Conservation (phyloP, 2,329 filamentous ascomycete species). For the Setomelanomma holmii region DNA sequence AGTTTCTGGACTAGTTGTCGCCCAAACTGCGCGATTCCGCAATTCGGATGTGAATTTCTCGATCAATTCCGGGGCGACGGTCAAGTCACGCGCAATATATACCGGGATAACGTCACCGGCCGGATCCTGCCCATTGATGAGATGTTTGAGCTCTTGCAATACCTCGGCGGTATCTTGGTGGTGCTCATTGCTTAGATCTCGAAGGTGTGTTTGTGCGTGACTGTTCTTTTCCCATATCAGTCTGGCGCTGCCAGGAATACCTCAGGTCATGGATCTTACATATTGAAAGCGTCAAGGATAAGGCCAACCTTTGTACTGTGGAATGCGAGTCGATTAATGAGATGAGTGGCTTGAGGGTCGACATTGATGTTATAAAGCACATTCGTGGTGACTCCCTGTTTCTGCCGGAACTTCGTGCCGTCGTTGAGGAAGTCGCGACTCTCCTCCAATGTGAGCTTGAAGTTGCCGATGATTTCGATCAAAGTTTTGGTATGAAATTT, state of each 20-base stretch:
- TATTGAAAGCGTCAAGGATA: conserved; percentile 17
- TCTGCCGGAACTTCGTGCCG: conserved; percentile 13
- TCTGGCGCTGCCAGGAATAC: too few species aligned
- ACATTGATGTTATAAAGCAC: conserved; percentile 22
- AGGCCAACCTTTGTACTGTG: conserved; percentile 21
- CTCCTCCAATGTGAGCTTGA: conserved; percentile 15
- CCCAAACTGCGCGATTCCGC: neutral
- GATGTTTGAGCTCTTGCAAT: conserved; percentile 15
- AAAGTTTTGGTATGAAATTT: conserved; percentile 10
- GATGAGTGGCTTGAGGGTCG: conserved; percentile 10
- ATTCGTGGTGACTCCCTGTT: conserved; percentile 16
- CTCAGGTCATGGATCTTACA: too few species aligned
- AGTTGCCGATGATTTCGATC: conserved; percentile 23
- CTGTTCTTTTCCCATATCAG: too few species aligned
- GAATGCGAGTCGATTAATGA: conserved; percentile 16
- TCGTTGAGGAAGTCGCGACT: conserved; percentile 18
- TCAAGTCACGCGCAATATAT: conserved; percentile 2
- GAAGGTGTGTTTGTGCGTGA: conserved; percentile 17
- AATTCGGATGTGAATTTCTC: neutral
- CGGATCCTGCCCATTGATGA: conserved; percentile 6
- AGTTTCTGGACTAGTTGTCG: too few species aligned
- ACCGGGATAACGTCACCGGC: neutral
- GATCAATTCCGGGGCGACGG: conserved; percentile 9
- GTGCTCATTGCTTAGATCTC: conserved; percentile 10
- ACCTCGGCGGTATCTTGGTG: conserved; percentile 16